These are phyloP conservation scores for Fusarium sp. DNA, from an alignment of 2,329 filamentous ascomycete genomes.

Conservation along the genomic window DNA sequence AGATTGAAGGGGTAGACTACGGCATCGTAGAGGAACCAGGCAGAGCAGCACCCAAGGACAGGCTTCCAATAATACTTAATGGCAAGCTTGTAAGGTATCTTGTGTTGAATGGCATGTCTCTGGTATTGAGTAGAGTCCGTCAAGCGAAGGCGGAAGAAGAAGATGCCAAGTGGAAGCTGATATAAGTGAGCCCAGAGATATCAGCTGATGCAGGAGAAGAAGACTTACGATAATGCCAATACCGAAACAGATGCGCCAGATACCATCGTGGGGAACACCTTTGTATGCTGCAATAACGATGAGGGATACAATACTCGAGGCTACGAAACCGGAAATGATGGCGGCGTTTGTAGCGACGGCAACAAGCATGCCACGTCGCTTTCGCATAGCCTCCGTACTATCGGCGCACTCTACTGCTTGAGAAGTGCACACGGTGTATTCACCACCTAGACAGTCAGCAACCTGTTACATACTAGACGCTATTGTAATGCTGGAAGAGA, in stretches of 20 bases:
- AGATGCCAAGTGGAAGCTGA: background rate
- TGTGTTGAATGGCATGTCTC: background rate
- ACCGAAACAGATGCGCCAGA: background rate
- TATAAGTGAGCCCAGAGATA: background rate
- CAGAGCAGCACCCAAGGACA: background rate
- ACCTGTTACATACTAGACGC: no score
- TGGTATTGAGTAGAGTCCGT: background rate
- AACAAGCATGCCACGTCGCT: background rate
- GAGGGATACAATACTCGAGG: background rate
- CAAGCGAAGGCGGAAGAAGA: background rate
- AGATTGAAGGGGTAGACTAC: background rate
- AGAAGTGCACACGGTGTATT: background rate
- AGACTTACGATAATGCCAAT: background rate
- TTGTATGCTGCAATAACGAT: background rate
- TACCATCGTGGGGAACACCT: background rate
- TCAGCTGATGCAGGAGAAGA: accelerated
- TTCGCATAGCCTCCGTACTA: background rate
- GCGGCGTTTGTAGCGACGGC: background rate
- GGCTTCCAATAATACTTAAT: background rate
- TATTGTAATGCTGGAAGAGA: no score
- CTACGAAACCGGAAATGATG: background rate
- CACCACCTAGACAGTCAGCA: background rate
- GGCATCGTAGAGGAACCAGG: background rate
- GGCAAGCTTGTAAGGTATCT: background rate
- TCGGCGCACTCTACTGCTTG: background rate